Conservation (phyloP, 148 eudicot genomes). For the Silene latifolia region DNA sequence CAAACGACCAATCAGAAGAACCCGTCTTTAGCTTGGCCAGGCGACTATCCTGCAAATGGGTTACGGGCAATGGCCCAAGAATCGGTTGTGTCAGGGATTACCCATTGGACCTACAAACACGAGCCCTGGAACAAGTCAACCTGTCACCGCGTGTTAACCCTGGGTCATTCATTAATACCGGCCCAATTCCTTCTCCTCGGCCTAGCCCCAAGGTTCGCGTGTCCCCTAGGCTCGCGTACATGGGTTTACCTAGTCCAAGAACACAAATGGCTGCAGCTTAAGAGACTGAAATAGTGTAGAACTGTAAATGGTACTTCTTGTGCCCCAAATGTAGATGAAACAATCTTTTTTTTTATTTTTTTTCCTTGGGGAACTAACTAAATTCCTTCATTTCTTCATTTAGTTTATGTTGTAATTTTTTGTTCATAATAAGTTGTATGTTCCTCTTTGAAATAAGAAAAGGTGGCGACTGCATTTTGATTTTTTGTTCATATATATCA, state of each 20-base stretch:
- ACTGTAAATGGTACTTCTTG: conserved; percentile 20
- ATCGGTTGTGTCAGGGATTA: conserved; percentile 87
- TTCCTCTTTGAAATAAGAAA: no score
- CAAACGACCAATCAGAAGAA: conserved; percentile 5
- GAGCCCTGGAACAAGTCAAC: conserved; percentile 90
- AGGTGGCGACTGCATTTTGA: no score
- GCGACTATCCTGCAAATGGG: conserved; percentile 75
- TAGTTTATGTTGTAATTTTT: background rate
- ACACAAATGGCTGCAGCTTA: conserved; percentile 42
- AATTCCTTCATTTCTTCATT: conserved; percentile 26
- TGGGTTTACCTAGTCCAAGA: conserved; percentile 69
- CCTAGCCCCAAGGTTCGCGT: conserved; percentile 39
- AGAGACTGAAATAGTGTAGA: background rate
- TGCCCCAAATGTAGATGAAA: conserved; percentile 21
- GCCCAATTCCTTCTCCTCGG: conserved; percentile 44
- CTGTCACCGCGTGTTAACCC: conserved; percentile 58
- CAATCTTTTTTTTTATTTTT: background rate
- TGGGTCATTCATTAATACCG: conserved; percentile 38
- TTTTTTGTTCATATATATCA: no score
- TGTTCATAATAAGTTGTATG: background rate
- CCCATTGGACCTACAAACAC: conserved; percentile 69
- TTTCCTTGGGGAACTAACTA: conserved; percentile 10
- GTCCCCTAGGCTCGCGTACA: conserved; percentile 44
- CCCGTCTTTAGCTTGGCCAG: conserved; percentile 37
- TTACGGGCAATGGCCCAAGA: conserved; percentile 67